These are phyloP conservation scores for Inosperma sp. DNA, from an alignment of 768 basidiomycete genomes.

Conservation along the genomic window DNA sequence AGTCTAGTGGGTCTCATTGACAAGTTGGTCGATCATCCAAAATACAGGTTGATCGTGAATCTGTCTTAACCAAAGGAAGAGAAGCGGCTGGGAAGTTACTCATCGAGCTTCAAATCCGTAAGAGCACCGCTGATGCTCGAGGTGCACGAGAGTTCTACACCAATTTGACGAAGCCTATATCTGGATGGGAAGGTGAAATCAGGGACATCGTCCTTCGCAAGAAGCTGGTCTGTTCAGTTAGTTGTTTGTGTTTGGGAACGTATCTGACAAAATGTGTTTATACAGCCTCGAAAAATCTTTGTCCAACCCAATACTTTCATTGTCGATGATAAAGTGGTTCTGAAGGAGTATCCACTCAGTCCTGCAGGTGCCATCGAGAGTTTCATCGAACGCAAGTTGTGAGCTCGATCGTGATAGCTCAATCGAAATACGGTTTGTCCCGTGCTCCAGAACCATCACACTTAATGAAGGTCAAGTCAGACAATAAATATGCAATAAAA, in stretches of 20 bases:
- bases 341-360: slow-evolving; percentile 78
- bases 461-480: no score
- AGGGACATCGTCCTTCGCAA: slow-evolving; percentile 73
- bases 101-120: slow-evolving; percentile 76
- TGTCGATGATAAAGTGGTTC: slow-evolving; percentile 58
- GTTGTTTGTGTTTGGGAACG: no score
- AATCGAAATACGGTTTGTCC: no score
- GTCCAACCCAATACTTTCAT: slow-evolving; percentile 79
- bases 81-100: slow-evolving; percentile 69
- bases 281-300: slow-evolving; percentile 80
- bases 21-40: slow-evolving; percentile 7
- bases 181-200: slow-evolving; percentile 71
- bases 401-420: background rate
- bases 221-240: slow-evolving; percentile 67
- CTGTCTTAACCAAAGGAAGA: slow-evolving; percentile 61
- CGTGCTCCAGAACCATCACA: no score
- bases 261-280: slow-evolving; percentile 10
- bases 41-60: slow-evolving; percentile 63
- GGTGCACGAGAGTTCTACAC: slow-evolving; percentile 79
- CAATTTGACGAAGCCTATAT: slow-evolving; percentile 65
- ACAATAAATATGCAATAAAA: no score
- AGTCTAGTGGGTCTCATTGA: background rate
- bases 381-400: slow-evolving; percentile 68
- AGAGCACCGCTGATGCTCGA: slow-evolving; percentile 78
- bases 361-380: slow-evolving; percentile 73